A percentile compares a stretch with the other conserved stretches of the same genome.
Conservation (phyloP, 2,329 filamentous ascomycete species). For the Colletotrichum sp. region DNA sequence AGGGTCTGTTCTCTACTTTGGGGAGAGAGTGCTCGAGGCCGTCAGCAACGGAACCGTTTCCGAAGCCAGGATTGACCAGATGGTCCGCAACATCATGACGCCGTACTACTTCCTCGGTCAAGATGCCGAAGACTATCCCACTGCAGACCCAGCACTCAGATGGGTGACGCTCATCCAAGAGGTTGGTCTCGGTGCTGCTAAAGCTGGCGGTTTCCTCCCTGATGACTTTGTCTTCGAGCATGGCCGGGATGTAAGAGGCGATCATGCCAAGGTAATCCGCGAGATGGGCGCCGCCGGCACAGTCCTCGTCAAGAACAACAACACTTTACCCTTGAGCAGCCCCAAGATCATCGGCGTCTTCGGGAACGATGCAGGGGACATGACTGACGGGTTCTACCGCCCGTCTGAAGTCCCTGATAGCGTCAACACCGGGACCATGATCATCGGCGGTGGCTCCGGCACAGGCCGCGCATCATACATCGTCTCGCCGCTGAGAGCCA, state of each 20-base stretch:
- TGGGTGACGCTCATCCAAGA: background rate
- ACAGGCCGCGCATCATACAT: conserved; percentile 56
- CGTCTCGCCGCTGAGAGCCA: conserved; percentile 57
- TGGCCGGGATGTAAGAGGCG: conserved; percentile 51
- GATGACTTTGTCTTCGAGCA: conserved; percentile 45
- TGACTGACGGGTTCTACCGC: background rate
- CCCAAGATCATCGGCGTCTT: conserved; percentile 37
- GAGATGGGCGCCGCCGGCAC: conserved; percentile 63
- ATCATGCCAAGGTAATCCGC: conserved; percentile 59
- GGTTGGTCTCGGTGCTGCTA: conserved; percentile 4
- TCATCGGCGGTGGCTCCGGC: conserved; percentile 62
- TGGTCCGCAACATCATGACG: conserved; percentile 79
- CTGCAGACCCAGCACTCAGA: conserved; percentile 35
- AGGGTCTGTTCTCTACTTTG: conserved; percentile 43
- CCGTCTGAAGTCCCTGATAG: background rate
- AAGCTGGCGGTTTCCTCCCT: background rate
- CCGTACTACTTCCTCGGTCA: conserved; percentile 82
- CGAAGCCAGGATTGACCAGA: conserved; percentile 76
- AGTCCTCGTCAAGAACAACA: conserved; percentile 75
- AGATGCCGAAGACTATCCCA: conserved; percentile 66
- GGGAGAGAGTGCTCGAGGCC: conserved; percentile 70
- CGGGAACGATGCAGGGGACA: conserved; percentile 24
- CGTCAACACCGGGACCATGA: background rate
- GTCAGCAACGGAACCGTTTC: conserved; percentile 79
- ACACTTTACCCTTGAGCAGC: conserved; percentile 62